Evolutionary conservation across 371 early-diverging fungal species (phyloP), one percentile per base, ranked within the genome.

Genomic region (Mucor velutinosus): DNA sequence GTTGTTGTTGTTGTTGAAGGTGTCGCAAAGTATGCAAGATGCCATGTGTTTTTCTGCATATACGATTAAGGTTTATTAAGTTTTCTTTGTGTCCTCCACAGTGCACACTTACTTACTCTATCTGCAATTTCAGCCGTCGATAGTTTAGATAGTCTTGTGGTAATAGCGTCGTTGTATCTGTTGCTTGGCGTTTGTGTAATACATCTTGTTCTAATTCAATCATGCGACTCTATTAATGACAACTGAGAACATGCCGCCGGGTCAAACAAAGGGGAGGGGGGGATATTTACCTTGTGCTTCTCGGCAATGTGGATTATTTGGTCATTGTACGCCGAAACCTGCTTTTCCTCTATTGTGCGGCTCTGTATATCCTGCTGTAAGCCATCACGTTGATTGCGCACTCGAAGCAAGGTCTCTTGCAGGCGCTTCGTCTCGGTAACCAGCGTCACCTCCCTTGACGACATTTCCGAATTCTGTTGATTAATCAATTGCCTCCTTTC

Each of bases 21-120:
- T 58, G 47, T 19, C 47, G n/a, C n/a, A 61, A 32, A 29, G 21
- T 19, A 43, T 61, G 61, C 61, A 61, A 32, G 30, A 61, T 61
- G 61, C 61, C 61, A 47, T 61, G 61, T 61, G 61, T 61, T 61
- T 45, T 25, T 12, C 61, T 61, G 61, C 61, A 61, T 47, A 61
- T 29, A n/a, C 29, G 17, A 4, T 45, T n/a, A 45, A 45, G 17
- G 17, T 27, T 41, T 17, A 41, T 29, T 21, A 47, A 47, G 19
- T 21, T 3, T 47, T 47, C 17, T 41, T 3, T 47, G 17, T 17
- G 1, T 41, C 17, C 17, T 12, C 41, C 4, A 11, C 4, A 4
- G 10, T 14, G 14, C 14, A 14, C 37, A 35, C 37, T 12, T 12
- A 3, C 61, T 61, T 61, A 61, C 61, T 61, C 41, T 19, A 61